Percentiles rank a stretch among this genome's conserved stretches.
Evolutionary conservation across 345 rosid species (phyloP).

Genomic region (Bruguiera gymnorhiza): DNA sequence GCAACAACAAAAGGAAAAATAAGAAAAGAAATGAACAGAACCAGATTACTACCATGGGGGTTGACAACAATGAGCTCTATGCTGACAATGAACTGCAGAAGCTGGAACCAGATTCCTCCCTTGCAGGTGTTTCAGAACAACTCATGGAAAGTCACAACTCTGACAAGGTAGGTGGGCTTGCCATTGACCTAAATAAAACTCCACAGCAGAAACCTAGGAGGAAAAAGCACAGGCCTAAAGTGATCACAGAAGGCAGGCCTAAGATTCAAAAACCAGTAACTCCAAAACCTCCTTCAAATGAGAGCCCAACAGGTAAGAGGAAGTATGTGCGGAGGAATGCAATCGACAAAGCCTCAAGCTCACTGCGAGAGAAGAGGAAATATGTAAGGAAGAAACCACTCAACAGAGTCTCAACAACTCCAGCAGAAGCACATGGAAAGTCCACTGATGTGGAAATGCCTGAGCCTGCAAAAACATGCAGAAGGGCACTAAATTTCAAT

Average conservation of each 20-base stretch:
- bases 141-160: slow-evolving; percentile 30
- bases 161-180: slow-evolving; percentile 25
- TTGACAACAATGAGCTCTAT: slow-evolving; percentile 15
- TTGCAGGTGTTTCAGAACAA: slow-evolving; percentile 16
- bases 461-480: slow-evolving; percentile 18
- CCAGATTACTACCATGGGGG: slow-evolving; percentile 12
- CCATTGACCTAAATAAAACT: slow-evolving; percentile 22
- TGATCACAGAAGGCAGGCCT: slow-evolving; percentile 23
- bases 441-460: slow-evolving; percentile 24
- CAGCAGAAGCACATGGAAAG: slow-evolving; percentile 23
- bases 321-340: slow-evolving; percentile 9
- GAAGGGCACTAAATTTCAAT: slow-evolving; percentile 24
- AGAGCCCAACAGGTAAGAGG: slow-evolving; percentile 14
- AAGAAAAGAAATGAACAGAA: slow-evolving; percentile 22
- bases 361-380: too few relatives aligned
- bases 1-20: slow-evolving; percentile 15
- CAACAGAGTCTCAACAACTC: neutral
- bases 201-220: slow-evolving; percentile 26
- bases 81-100: slow-evolving; percentile 22
- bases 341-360: slow-evolving; percentile 17
- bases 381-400: too few relatives aligned
- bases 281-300: slow-evolving; percentile 5
- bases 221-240: slow-evolving; percentile 33
- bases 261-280: slow-evolving; percentile 9
- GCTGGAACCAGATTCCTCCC: slow-evolving; percentile 28